phyloP scores from a whole-genome alignment of 371 early-diverging fungal species.

The Nematocida major region DNA sequence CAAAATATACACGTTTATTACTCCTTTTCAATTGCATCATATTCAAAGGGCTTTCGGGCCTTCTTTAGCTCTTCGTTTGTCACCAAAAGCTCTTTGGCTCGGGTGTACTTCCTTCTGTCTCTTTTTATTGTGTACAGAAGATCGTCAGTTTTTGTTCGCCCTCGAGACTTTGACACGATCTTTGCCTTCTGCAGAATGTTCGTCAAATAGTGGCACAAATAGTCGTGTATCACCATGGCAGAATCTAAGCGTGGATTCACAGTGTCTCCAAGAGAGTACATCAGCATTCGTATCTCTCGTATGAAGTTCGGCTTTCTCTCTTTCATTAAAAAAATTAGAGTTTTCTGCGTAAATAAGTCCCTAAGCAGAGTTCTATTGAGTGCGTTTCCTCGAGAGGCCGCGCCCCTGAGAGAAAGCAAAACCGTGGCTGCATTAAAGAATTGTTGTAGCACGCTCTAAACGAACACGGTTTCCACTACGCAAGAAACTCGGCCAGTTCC shows the following conservation, averaged over 20 bases:
- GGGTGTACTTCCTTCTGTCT: conserved; percentile 84
- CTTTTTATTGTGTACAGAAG: conserved; percentile 79
- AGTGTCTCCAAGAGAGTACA: conserved; percentile 94
- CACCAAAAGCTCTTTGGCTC: conserved; percentile 83
- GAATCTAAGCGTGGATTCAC: conserved; percentile 80
- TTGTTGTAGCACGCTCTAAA: too few relatives aligned
- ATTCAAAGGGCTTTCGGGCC: conserved; percentile 68
- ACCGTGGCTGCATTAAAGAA: too few relatives aligned
- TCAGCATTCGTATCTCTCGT: conserved; percentile 71
- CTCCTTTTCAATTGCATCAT: conserved; percentile 64
- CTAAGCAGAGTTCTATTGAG: too few relatives aligned
- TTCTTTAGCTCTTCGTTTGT: conserved; percentile 83
- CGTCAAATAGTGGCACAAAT: conserved; percentile 78
- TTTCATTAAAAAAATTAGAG: conserved; percentile 54
- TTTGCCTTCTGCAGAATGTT: conserved; percentile 67
- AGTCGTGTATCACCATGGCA: conserved; percentile 80
- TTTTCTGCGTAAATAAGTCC: too few relatives aligned
- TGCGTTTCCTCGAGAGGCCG: too few relatives aligned
- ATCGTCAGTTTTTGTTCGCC: conserved; percentile 79
- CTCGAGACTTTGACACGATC: conserved; percentile 59
- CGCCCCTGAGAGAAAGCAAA: too few relatives aligned
- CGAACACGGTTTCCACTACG: too few relatives aligned
- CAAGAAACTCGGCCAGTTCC: too few relatives aligned
- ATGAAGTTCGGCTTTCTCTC: conserved; percentile 61
- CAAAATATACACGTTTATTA: too few relatives aligned